These are phyloP conservation scores for Trifolium dubium DNA, from an alignment of 306 rosid genomes.

Conservation along the genomic window DNA sequence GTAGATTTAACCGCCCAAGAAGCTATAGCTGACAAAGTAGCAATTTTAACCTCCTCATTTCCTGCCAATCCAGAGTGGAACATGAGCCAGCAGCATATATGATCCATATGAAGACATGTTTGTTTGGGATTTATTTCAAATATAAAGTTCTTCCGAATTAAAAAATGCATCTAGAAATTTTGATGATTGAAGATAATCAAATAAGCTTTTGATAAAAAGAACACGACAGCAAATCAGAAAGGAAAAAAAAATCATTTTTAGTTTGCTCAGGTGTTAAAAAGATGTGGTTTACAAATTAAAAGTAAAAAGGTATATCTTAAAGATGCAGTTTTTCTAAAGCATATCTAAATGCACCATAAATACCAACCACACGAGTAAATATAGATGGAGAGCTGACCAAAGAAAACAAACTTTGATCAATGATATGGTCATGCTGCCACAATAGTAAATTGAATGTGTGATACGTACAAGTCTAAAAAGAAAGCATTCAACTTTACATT, in stretches of 20 bases:
- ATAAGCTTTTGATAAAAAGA: not conserved
- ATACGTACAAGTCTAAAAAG: constrained; percentile 14
- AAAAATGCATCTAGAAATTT: not conserved
- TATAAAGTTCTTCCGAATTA: not conserved
- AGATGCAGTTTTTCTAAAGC: constrained; percentile 2
- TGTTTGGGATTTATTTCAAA: not conserved
- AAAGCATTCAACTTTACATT: constrained; percentile 22
- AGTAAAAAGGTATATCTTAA: constrained; percentile 4
- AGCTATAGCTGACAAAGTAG: constrained; percentile 71
- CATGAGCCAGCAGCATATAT: constrained; percentile 33
- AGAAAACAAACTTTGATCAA: constrained; percentile 6
- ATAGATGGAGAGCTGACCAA: constrained; percentile 1
- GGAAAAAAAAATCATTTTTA: no score
- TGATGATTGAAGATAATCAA: constrained; percentile 6
- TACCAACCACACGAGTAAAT: constrained; percentile 2
- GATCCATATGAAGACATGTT: not conserved
- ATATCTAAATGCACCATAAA: constrained; percentile 5
- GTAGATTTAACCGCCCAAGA: constrained; percentile 81
- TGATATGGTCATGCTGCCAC: not conserved
- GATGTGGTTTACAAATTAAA: not conserved
- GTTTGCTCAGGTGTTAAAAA: not conserved
- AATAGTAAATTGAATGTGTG: constrained; percentile 12
- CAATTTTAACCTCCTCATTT: constrained; percentile 90
- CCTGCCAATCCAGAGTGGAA: constrained; percentile 57
- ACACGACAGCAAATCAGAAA: not conserved